Conservation (phyloP, 192 early-diverging fungal species). For the Linnemannia exigua region DNA sequence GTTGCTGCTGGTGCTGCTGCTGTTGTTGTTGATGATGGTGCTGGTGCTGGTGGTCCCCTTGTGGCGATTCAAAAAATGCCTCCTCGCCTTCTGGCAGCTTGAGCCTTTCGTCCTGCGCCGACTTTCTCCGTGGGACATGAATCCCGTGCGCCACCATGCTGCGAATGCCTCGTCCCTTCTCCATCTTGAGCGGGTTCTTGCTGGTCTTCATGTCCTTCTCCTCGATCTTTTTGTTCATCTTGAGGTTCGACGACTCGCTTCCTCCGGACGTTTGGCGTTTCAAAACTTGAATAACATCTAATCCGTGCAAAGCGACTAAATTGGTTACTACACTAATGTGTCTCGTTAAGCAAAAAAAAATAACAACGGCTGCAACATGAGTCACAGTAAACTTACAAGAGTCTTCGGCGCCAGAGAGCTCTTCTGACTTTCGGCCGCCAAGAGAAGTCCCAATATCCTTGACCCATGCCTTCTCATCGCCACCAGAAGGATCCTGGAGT, state of each 20-base stretch:
- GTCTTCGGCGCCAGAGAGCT: constrained; percentile 32
- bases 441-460: constrained; percentile 39
- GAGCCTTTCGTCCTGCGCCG: constrained; percentile 43
- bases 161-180: constrained; percentile 49
- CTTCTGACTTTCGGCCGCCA: constrained; percentile 38
- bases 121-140: constrained; percentile 52
- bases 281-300: constrained; percentile 46
- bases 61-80: not conserved
- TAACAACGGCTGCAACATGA: not conserved
- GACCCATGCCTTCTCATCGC: constrained; percentile 45
- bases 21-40: not conserved
- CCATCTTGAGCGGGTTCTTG: constrained; percentile 42
- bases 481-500: constrained; percentile 41
- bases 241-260: constrained; percentile 33
- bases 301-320: not conserved
- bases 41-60: not conserved
- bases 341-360: not conserved
- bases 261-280: constrained; percentile 34
- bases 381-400: constrained; percentile 19
- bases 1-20: not conserved
- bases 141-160: constrained; percentile 50
- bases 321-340: not conserved
- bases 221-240: constrained; percentile 57
- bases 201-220: constrained; percentile 39
- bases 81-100: constrained; percentile 25